These are phyloP conservation scores for Boletus reticuloceps DNA, from an alignment of 768 basidiomycete genomes.

Conservation along the genomic window DNA sequence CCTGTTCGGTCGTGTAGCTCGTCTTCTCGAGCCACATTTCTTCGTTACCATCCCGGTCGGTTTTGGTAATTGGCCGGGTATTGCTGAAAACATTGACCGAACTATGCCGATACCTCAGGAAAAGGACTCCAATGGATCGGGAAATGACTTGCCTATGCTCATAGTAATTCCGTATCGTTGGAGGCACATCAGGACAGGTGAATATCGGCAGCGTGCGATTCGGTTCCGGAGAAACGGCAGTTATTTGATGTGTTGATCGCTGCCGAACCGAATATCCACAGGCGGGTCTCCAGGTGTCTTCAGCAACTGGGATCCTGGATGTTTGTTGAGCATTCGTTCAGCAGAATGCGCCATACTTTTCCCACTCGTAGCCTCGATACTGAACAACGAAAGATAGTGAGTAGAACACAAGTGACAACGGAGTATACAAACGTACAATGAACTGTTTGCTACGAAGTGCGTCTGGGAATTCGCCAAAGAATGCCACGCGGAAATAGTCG, in stretches of 20 bases:
- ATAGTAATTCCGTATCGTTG: slow-evolving; percentile 80
- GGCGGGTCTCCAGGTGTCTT: slow-evolving; percentile 73
- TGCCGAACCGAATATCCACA: slow-evolving; percentile 75
- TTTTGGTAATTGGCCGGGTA: slow-evolving; percentile 63
- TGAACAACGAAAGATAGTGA: slow-evolving; percentile 26
- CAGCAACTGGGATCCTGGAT: slow-evolving; percentile 79
- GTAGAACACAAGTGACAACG: not conserved
- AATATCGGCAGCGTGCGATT: slow-evolving; percentile 76
- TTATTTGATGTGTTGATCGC: slow-evolving; percentile 89
- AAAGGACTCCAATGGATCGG: not conserved
- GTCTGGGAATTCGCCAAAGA: slow-evolving; percentile 87
- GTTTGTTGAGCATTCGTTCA: slow-evolving; percentile 89
- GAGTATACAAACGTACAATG: slow-evolving; percentile 54
- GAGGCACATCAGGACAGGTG: slow-evolving; percentile 78
- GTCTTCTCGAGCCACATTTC: slow-evolving; percentile 91
- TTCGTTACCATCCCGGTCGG: slow-evolving; percentile 61
- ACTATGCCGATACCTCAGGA: slow-evolving; percentile 39
- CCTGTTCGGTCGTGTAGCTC: slow-evolving; percentile 79
- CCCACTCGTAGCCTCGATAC: slow-evolving; percentile 96
- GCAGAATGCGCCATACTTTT: slow-evolving; percentile 88
- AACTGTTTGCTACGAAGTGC: slow-evolving; percentile 89
- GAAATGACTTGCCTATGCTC: slow-evolving; percentile 65
- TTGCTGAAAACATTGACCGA: slow-evolving; percentile 83
- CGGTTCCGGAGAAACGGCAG: slow-evolving; percentile 81
- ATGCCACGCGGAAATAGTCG: slow-evolving; percentile 91